These are phyloP conservation scores for Phytophthora pistaciae DNA, from an alignment of 352 stramenopile species.

Conservation along the genomic window DNA sequence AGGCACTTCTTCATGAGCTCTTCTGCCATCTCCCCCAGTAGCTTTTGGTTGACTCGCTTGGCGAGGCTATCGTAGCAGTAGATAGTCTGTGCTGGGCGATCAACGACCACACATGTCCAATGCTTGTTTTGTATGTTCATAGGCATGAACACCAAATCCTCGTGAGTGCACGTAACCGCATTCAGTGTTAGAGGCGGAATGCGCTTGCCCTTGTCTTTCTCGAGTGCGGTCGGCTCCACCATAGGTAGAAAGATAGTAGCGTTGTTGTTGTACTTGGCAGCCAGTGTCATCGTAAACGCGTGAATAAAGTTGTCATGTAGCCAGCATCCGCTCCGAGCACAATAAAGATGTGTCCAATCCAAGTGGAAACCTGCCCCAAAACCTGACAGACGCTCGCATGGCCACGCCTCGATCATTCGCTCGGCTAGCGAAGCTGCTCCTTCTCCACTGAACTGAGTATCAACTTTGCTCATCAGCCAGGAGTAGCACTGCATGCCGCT, in stretches of 20 bases:
- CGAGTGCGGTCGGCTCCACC: background rate
- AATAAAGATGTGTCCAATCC: conserved; percentile 10
- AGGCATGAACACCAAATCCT: conserved; percentile 6
- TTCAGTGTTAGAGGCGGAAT: background rate
- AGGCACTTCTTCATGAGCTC: background rate
- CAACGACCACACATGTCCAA: conserved; percentile 3
- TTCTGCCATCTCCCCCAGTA: background rate
- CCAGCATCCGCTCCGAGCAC: conserved; percentile 1
- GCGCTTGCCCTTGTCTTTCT: background rate
- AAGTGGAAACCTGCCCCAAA: conserved; percentile 7
- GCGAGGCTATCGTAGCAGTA: conserved; percentile 17
- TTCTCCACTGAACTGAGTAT: background rate
- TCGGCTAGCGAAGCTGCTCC: background rate
- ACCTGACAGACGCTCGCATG: background rate
- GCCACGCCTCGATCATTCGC: background rate
- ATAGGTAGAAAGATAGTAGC: background rate
- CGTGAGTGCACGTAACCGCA: background rate
- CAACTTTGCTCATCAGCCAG: background rate
- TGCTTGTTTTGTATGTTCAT: background rate
- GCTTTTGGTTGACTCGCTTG: conserved; percentile 8
- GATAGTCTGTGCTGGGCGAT: background rate
- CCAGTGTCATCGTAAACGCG: conserved; percentile 2
- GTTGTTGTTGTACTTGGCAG: conserved; percentile 5
- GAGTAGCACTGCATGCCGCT: conserved; percentile 5
- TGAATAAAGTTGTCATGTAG: conserved; percentile 7